Base-by-base conservation (phyloP, 2,329 filamentous ascomycete species). In the Cytospora piceicola region DNA sequence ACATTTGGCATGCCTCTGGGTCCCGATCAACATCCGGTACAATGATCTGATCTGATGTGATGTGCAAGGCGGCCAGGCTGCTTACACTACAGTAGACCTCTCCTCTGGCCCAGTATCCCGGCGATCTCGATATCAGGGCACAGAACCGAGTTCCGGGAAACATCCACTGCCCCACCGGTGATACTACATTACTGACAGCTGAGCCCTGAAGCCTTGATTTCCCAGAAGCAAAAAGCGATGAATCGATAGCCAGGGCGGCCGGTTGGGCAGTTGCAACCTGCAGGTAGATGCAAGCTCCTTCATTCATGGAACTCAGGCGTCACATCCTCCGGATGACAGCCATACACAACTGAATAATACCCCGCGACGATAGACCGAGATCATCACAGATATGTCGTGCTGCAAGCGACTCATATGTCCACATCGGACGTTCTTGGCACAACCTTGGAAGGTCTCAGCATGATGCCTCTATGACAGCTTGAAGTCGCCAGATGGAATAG, bases 221-320 rank as follows among this genome's bases (percentile, higher is more conserved):
- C 42, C 42, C n/a, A 46, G 7, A n/a, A 46, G 42, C 46, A 24
- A 4, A 11, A 12, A 24, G n/a, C 9, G 46, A 24, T 49, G 46
- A 24, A 49, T 49, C 46, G n/a, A 24, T 7, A n/a, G 42, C n/a
- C 63, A 70, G 49, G 71, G 72, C 57, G n/a, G 70, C 3, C 64
- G 27, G 27, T 57, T 56, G 12, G 64, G 71, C 53, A 63, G 73
- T n/a, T 72, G 63, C 34, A 52, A 52, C 30, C 51, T 74, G 17
- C 61, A 70, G 14, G 71, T 73, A 46, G 53, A 69, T 69, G 17
- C 9, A 42, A 42, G 39, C 30, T 52, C 51, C 30, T 32, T 46
- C 14, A 49, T 49, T 49, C n/a, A 49, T 14, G 46, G 46, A 49
- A 49, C 46, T 22, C 46, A n/a, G 14, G 46, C 24, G n/a, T 9